Evolutionary conservation across 768 basidiomycete species (phyloP), one percentile per base, ranked within the genome.

Genomic region (Lactarius sanguifluus): DNA sequence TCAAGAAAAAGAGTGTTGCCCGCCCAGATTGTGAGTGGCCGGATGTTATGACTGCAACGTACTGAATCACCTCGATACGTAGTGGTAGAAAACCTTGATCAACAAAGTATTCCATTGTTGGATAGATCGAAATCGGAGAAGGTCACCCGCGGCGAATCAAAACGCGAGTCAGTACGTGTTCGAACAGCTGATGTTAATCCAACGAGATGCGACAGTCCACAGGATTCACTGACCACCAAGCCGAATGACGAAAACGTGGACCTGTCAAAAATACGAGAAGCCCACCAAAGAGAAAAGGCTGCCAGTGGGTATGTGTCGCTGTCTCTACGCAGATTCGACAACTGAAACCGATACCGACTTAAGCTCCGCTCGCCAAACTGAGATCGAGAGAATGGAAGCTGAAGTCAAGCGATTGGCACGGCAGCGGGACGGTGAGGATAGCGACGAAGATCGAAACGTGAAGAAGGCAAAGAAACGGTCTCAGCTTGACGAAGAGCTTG

Each of bases 331-430:
- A 38, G 12, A 16, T 32, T 8, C 23, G 28, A 59, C 73, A 30
- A 66, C 38, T 9, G 56, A 57, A 36, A 40, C 28, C 63, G 25
- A 57, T n/a, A 6, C 43, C 63, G 40, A n/a, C 10, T 16, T 36
- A 45, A 94, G 90, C 61, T 81, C 81, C 40, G 77, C 83, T 13
- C 89, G 91, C 25, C 85, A 88, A 72, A 80, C 85, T 8, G 88
- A 94, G 74, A 92, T 97, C 59, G 88, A 87, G 71, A 88, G 84
- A 71, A 92, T 98, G 87, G 93, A 98, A 76, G 86, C 86, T 8
- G 91, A 94, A 55, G 90, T 98, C 63, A 88, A 92, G 30, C 89
- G 85, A 68, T 84, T 96, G 8, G 81, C 85, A 34, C 86, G 87
- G 67, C 82, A 81, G 52, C 84, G 83, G 10, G 83, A 81, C 32